phyloP scores from a whole-genome alignment of 768 basidiomycete species.

The Mycena galericulata region DNA sequence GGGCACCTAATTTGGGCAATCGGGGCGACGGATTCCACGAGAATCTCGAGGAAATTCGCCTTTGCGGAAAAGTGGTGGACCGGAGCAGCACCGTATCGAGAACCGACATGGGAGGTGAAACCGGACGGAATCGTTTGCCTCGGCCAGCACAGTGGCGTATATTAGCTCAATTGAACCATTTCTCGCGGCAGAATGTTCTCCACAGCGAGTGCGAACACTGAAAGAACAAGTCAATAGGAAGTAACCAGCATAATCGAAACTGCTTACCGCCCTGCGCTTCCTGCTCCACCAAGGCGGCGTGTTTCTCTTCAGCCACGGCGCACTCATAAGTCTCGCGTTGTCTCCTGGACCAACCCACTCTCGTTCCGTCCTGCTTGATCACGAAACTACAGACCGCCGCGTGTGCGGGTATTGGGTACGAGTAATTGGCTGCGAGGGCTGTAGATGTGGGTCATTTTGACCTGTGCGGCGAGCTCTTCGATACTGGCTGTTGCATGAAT shows the following conservation, averaged over 20 bases:
- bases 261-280: conserved; percentile 29
- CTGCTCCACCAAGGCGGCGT: conserved; percentile 27
- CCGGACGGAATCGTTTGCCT: conserved; percentile 26
- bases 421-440: conserved; percentile 29
- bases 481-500: conserved; percentile 23
- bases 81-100: conserved; percentile 32
- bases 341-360: conserved; percentile 30
- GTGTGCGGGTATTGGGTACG: conserved; percentile 31
- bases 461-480: conserved; percentile 29
- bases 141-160: conserved; percentile 27
- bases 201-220: conserved; percentile 33
- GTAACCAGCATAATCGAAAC: not conserved
- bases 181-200: conserved; percentile 22
- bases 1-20: conserved; percentile 30
- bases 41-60: conserved; percentile 16
- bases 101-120: conserved; percentile 32
- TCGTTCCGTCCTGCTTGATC: conserved; percentile 30
- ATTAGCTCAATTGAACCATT: conserved; percentile 22
- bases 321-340: conserved; percentile 16
- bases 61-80: not conserved
- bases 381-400: conserved; percentile 26
- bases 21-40: conserved; percentile 24
- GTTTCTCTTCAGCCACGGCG: conserved; percentile 25
- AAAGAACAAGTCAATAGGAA: not conserved
- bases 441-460: conserved; percentile 31